A percentile compares a stretch with the other conserved stretches of the same genome.
These are phyloP conservation scores for Colletotrichum salicis DNA, from an alignment of 2,329 filamentous ascomycete genomes.

Conservation along the genomic window DNA sequence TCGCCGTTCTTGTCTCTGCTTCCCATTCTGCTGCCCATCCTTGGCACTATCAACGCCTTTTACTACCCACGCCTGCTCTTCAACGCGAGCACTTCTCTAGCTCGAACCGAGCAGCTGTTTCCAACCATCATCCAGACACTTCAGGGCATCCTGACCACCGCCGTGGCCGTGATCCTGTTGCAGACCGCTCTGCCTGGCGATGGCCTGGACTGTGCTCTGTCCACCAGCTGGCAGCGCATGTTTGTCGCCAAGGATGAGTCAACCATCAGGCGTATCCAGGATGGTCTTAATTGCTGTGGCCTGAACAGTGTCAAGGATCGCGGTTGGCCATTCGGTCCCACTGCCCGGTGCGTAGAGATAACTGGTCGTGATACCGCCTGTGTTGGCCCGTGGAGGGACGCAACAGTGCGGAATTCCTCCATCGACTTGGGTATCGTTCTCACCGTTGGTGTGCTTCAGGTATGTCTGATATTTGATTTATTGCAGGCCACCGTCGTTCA, in stretches of 20 bases:
- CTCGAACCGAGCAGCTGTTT: slow-evolving; percentile 31
- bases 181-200: slow-evolving; percentile 47
- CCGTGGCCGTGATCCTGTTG: slow-evolving; percentile 57
- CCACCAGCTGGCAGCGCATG: slow-evolving; percentile 65
- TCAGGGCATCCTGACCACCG: slow-evolving; percentile 54
- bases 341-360: slow-evolving; percentile 53
- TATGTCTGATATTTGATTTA: slow-evolving; percentile 43
- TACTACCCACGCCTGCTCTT: slow-evolving; percentile 47
- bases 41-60: slow-evolving; percentile 49
- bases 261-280: slow-evolving; percentile 70
- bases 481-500: not conserved
- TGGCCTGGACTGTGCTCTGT: slow-evolving; percentile 63
- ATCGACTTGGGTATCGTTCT: slow-evolving; percentile 66
- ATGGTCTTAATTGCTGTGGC: slow-evolving; percentile 74
- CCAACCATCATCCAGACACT: slow-evolving; percentile 50
- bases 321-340: slow-evolving; percentile 68
- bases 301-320: slow-evolving; percentile 67
- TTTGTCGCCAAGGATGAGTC: slow-evolving; percentile 61
- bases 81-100: slow-evolving; percentile 32
- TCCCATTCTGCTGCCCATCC: slow-evolving; percentile 53
- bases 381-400: slow-evolving; percentile 63
- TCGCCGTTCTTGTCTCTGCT: slow-evolving; percentile 48
- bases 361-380: slow-evolving; percentile 62
- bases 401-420: slow-evolving; percentile 63
- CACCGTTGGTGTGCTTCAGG: slow-evolving; percentile 66